Evolutionary conservation across 768 basidiomycete genomes (phyloP).

Genomic region (Amanita inopinata): DNA sequence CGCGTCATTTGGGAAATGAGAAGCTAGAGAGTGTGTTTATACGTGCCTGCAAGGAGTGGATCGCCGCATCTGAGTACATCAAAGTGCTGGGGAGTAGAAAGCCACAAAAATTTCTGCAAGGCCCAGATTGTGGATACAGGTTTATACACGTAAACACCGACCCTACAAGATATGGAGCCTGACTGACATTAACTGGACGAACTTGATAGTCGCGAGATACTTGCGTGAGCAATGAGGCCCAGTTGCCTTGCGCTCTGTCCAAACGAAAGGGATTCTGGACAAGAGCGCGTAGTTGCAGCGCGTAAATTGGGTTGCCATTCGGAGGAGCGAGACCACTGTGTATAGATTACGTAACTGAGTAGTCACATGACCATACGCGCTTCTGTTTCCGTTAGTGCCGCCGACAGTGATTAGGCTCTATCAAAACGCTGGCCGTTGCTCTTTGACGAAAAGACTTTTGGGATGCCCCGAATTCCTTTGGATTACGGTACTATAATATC

Average conservation of each 20-base stretch:
- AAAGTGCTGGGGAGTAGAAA: background rate
- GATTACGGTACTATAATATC: no score
- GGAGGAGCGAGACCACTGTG: background rate
- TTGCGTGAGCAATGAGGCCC: background rate
- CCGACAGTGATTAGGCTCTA: no score
- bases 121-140: background rate
- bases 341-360: background rate
- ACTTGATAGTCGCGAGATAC: no score
- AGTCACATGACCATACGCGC: constrained; percentile 3
- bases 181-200: background rate
- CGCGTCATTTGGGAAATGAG: constrained; percentile 7
- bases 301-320: background rate
- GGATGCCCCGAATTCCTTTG: no score
- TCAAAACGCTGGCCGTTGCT: no score
- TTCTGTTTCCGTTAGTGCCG: no score
- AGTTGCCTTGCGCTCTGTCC: background rate
- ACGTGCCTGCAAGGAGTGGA: constrained; percentile 7
- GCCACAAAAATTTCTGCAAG: background rate
- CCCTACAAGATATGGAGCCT: background rate
- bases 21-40: background rate
- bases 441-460: no score
- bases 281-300: background rate
- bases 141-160: background rate
- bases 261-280: background rate
- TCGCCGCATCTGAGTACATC: constrained; percentile 7